Conservation (phyloP, 768 basidiomycete species). For the Suillus ampliporus region DNA sequence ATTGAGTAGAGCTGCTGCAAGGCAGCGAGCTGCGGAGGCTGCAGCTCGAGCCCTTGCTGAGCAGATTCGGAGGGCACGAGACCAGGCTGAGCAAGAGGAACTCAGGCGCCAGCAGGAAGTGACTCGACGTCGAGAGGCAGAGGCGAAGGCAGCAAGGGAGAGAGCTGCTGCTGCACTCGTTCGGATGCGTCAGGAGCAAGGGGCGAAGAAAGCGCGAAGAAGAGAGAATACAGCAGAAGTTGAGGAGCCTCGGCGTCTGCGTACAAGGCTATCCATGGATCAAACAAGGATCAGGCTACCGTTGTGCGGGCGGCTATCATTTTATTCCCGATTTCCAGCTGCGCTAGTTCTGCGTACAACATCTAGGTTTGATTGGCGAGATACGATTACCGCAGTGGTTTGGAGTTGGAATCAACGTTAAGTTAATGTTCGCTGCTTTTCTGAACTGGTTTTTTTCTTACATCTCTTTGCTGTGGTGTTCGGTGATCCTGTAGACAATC, state of each 20-base stretch:
- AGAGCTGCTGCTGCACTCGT: constrained; percentile 31
- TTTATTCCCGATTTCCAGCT: constrained; percentile 40
- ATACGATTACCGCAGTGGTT: too few species aligned
- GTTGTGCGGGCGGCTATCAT: constrained; percentile 54
- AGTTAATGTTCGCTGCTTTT: too few species aligned
- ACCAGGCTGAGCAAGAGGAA: constrained; percentile 26
- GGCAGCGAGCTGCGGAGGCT: constrained; percentile 15
- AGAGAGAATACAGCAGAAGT: constrained; percentile 43
- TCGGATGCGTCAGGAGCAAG: constrained; percentile 34
- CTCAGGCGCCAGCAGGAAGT: constrained; percentile 22
- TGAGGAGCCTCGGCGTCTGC: constrained; percentile 57
- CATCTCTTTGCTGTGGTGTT: too few species aligned
- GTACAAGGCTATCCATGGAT: constrained; percentile 53
- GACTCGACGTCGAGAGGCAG: constrained; percentile 22
- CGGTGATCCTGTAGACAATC: too few species aligned
- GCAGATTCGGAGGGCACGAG: constrained; percentile 24
- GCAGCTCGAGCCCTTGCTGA: constrained; percentile 19
- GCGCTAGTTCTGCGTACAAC: constrained; percentile 9
- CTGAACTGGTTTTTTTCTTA: too few species aligned
- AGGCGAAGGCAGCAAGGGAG: constrained; percentile 24
- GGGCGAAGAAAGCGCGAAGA: constrained; percentile 32
- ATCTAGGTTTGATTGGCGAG: not conserved
- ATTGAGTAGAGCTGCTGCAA: constrained; percentile 21
- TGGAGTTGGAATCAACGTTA: too few species aligned
- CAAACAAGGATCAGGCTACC: constrained; percentile 44